A percentile compares a stretch with the other conserved stretches of the same genome.
These are phyloP conservation scores for Sanghuangporus weigelae DNA, from an alignment of 1,284 basidiomycete genomes.

Conservation along the genomic window DNA sequence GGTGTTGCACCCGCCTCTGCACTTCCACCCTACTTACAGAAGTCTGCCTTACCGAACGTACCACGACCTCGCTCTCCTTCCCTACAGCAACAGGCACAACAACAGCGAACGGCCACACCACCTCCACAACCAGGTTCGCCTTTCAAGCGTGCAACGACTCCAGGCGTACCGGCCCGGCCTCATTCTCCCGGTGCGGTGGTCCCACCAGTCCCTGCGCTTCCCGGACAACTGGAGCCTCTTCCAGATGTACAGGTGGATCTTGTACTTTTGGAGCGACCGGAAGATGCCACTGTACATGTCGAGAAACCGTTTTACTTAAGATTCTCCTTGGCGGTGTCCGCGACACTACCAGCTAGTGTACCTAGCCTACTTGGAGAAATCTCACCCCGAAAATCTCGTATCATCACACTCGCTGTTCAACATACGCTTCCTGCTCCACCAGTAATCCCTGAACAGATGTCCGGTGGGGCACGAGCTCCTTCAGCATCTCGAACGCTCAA, in stretches of 20 bases:
- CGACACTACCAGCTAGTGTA: slow-evolving; percentile 28
- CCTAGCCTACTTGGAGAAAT: slow-evolving; percentile 17
- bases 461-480: slow-evolving; percentile 16
- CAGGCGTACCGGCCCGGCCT: slow-evolving; percentile 32
- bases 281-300: slow-evolving; percentile 35
- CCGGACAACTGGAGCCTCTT: slow-evolving; percentile 20
- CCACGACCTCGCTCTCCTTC: slow-evolving; percentile 52
- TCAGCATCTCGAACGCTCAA: background rate
- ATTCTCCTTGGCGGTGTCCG: slow-evolving; percentile 42
- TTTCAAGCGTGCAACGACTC: slow-evolving; percentile 39
- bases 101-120: slow-evolving; percentile 30
- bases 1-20: slow-evolving; percentile 48
- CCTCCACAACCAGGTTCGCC: slow-evolving; percentile 50
- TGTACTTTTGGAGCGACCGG: slow-evolving; percentile 47
- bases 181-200: slow-evolving; percentile 41
- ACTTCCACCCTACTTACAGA: slow-evolving; percentile 66
- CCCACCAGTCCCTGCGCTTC: slow-evolving; percentile 15
- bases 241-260: slow-evolving; percentile 53
- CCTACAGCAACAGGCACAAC: slow-evolving; percentile 34
- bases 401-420: slow-evolving; percentile 55
- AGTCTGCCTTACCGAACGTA: slow-evolving; percentile 32
- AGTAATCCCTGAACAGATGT: slow-evolving; percentile 18
- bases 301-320: slow-evolving; percentile 54
- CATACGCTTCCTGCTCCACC: slow-evolving; percentile 33
- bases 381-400: slow-evolving; percentile 24